Evolutionary conservation across 495 filamentous ascomycete species (phyloP), one percentile per base, ranked within the genome.

Genomic region (Beverwykella pulmonaria): DNA sequence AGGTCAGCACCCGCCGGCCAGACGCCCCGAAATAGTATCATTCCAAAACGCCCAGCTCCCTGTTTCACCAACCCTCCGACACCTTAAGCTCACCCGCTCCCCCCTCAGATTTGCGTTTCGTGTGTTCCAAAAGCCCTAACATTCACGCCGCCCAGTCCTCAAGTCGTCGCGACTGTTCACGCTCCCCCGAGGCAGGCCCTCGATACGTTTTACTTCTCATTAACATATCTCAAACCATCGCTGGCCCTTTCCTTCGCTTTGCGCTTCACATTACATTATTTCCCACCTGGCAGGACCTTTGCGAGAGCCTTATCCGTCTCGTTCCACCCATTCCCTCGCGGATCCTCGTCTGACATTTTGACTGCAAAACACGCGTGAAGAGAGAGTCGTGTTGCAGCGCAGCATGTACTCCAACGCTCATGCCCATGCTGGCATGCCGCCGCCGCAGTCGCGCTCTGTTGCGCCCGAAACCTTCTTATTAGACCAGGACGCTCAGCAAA

Each of bases 381-480:
- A 27, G 47, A 56, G 44, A 59, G 62, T 53, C 72, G 67, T 68
- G 63, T 72, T 73, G 74, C 70, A 67, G 63, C 34, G 65, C 67
- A 75, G 57, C 74, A 78, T 78, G 75, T 78, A 76, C 73, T 73
- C 73, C 53, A 74, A 64, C 61, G 22, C 65, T 58, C 71, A 74
- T 65, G 32, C 32, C 32, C 32, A 34, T 34, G 77, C 81, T 63
- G 78, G 82, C 4, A 87, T 88, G 85, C 83, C 86, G 68, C 86
- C 87, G 23, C 84, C 86, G 23, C 93, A 97, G 78, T 96, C 62
- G 44, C 69, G 71, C 14, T 71, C 73, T 3, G 71, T 76, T 39
- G 72, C 71, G 76, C 94, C 94, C 52, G 94, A 98, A 82, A 98
- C 94, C 7, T 98, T 98, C 73, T 93, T 98, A 90, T 85, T 98